A percentile compares a stretch with the other conserved stretches of the same genome.
Conservation (phyloP, 1,139 yeast species). For the Yamadazyma songkhlaensis region DNA sequence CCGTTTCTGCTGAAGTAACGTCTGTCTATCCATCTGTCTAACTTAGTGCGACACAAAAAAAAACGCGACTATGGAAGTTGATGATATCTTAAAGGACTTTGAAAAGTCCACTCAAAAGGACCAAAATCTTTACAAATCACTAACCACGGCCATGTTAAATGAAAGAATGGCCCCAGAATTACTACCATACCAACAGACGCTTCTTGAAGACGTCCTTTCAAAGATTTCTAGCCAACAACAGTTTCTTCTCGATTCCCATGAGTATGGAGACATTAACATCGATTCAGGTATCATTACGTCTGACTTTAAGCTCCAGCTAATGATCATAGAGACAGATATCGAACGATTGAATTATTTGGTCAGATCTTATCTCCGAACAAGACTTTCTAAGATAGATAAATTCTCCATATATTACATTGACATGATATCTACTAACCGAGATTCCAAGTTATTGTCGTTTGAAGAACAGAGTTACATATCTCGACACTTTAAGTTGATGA, state of each 20-base stretch:
- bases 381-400: constrained; percentile 72
- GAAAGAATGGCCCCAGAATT: constrained; percentile 87
- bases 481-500: constrained; percentile 61
- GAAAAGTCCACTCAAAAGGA: constrained; percentile 26
- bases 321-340: constrained; percentile 87
- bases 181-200: constrained; percentile 61
- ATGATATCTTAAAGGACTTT: constrained; percentile 66
- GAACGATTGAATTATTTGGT: constrained; percentile 82
- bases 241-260: constrained; percentile 60
- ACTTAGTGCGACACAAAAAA: not conserved
- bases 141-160: constrained; percentile 62
- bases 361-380: constrained; percentile 73
- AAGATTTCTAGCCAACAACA: constrained; percentile 71
- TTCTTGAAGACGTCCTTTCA: constrained; percentile 55
- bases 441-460: constrained; percentile 38
- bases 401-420: constrained; percentile 56
- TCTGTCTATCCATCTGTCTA: constrained; percentile 44
- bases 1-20: constrained; percentile 39
- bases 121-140: constrained; percentile 11
- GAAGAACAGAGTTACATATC: constrained; percentile 63
- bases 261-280: constrained; percentile 43
- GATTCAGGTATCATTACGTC: constrained; percentile 39
- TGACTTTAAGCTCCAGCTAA: constrained; percentile 74
- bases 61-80: constrained; percentile 58
- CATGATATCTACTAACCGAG: constrained; percentile 11